These are phyloP conservation scores for Emericellopsis atlantica DNA, from an alignment of 2,329 filamentous ascomycete species.

Conservation along the genomic window DNA sequence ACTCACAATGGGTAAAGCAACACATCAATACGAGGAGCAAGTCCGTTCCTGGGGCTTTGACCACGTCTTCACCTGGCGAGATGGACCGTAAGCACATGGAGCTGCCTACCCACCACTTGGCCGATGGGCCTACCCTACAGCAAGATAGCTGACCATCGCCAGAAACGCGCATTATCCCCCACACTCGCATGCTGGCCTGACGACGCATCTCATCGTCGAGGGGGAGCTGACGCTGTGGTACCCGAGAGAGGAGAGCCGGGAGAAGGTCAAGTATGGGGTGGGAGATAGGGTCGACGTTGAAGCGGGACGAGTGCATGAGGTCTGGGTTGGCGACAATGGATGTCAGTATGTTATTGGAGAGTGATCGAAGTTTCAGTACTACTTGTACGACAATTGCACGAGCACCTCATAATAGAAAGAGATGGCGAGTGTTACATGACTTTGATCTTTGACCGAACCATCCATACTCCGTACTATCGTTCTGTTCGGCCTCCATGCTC, in stretches of 20 bases:
- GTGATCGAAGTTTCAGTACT: conserved; percentile 11
- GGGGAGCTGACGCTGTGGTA: conserved; percentile 57
- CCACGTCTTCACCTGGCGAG: conserved; percentile 61
- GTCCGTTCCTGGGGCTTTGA: conserved; percentile 58
- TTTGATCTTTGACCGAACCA: too few species aligned
- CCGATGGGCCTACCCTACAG: not conserved
- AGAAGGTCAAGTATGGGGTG: conserved; percentile 44
- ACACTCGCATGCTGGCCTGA: conserved; percentile 50
- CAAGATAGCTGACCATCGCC: not conserved
- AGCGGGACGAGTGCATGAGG: conserved; percentile 50
- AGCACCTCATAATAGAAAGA: too few species aligned
- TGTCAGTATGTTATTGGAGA: conserved; percentile 59
- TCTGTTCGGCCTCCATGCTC: too few species aligned
- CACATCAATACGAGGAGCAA: conserved; percentile 32
- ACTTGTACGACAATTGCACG: too few species aligned
- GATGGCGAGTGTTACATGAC: too few species aligned
- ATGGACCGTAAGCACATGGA: conserved; percentile 44
- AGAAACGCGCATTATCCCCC: conserved; percentile 55
- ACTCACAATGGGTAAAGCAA: conserved; percentile 11
- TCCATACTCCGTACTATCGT: too few species aligned
- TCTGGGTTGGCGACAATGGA: conserved; percentile 53
- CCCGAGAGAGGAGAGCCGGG: conserved; percentile 40
- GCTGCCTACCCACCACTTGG: not conserved
- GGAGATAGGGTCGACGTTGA: conserved; percentile 56
- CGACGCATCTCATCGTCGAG: conserved; percentile 55